phyloP scores from a whole-genome alignment of 257 asterid genomes.

The Striga asiatica region DNA sequence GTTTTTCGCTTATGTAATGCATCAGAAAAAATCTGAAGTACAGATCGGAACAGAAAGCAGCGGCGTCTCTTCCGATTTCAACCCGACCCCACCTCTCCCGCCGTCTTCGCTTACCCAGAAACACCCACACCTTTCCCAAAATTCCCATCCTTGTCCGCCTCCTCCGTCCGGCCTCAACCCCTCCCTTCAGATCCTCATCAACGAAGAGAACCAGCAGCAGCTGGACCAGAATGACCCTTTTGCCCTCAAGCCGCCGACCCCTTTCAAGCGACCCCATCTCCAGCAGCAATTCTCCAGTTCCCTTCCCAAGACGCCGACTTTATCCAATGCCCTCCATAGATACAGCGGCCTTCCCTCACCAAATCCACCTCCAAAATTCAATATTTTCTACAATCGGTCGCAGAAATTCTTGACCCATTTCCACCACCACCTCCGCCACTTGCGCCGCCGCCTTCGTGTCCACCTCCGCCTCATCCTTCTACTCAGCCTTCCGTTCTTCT shows the following conservation, averaged over 20 bases:
- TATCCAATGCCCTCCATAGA: conserved; percentile 49
- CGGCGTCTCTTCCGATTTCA: conserved; percentile 98
- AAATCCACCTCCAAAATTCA: conserved; percentile 28
- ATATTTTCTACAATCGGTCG: conserved; percentile 28
- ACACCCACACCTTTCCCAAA: conserved; percentile 28
- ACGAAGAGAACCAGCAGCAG: conserved; percentile 28
- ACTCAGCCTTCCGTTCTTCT: conserved; percentile 64
- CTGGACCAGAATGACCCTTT: conserved; percentile 41
- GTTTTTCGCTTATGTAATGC: conserved; percentile 64
- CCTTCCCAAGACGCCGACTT: conserved; percentile 44
- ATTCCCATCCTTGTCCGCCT: conserved; percentile 21
- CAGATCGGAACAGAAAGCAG: conserved; percentile 99
- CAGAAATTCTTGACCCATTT: conserved; percentile 45
- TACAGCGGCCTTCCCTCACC: conserved; percentile 29
- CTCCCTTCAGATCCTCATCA: conserved; percentile 40
- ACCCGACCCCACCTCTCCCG: conserved; percentile 53
- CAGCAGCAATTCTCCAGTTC: conserved; percentile 38
- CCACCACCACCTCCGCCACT: conserved; percentile 50
- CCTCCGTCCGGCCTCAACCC: conserved; percentile 24
- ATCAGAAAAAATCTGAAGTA: conserved; percentile 87
- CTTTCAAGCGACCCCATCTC: conserved; percentile 57
- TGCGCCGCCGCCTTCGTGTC: conserved; percentile 60
- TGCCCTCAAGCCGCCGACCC: conserved; percentile 52
- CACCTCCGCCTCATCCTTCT: conserved; percentile 64
- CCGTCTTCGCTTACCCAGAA: conserved; percentile 51